Percentiles rank a stretch among this genome's conserved stretches.
phyloP scores from a whole-genome alignment of 176 grass and related monocot species.

The Triticum monococcum region DNA sequence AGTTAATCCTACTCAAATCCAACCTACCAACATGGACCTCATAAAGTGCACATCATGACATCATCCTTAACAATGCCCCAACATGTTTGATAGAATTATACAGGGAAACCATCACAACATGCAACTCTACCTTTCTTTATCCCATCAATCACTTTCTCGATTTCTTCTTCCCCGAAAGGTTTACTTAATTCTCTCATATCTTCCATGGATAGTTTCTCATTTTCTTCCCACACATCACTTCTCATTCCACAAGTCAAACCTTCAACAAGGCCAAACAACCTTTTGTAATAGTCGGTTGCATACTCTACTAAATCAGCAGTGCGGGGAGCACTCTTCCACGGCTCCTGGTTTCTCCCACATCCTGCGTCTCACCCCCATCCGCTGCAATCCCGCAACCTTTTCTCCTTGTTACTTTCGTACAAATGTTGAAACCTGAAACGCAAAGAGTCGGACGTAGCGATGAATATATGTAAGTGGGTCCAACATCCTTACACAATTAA shows the following conservation, averaged over 20 bases:
- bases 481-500: too few relatives aligned
- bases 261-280: too few relatives aligned
- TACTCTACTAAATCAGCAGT: too few relatives aligned
- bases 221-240: background rate
- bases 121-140: background rate
- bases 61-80: background rate
- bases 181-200: background rate
- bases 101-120: background rate
- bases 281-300: too few relatives aligned
- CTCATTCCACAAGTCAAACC: background rate
- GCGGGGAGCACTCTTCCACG: too few relatives aligned
- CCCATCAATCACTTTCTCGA: background rate
- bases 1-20: background rate
- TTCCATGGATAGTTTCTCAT: background rate
- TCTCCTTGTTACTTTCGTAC: too few relatives aligned
- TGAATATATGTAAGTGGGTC: too few relatives aligned
- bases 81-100: background rate
- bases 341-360: too few relatives aligned
- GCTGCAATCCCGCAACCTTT: too few relatives aligned
- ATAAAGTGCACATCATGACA: background rate
- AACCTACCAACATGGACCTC: background rate
- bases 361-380: too few relatives aligned
- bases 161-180: background rate
- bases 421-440: too few relatives aligned
- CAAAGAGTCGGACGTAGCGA: too few relatives aligned